Evolutionary conservation across 257 asterid species (phyloP), one percentile per base, ranked within the genome.

Genomic region (Nicotiana undulata): DNA sequence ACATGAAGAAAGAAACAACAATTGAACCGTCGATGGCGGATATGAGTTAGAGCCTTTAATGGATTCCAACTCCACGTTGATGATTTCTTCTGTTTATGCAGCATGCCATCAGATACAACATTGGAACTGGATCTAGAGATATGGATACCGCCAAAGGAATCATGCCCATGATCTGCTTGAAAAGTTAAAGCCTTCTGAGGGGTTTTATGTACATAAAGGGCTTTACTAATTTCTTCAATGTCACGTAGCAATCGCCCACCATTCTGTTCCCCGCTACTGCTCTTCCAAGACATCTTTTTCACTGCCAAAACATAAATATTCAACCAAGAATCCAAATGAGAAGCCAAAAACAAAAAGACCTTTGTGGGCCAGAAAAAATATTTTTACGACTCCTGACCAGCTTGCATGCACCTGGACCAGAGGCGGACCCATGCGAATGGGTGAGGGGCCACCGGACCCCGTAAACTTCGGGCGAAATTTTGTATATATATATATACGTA

Each of bases 1-100:
- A 93, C 95, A 18, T 91, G 96, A 76, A 95, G 90, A 87, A 88
- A 91, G 91, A 95, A 95, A 86, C 88, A 87, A 81, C 97, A 93
- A 82, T 85, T 88, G 85, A 92, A 83, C 13, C 87, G 90, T 44
- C 86, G 92, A 84, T 85, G 85, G 64, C 87, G 86, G 32, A 88
- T 65, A 86, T 90, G 91, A 60, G 89, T 85, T 85, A 95, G 83
- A 80, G 92, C 91, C 89, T 89, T 92, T 66, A 95, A 82, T 31
- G 97, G 94, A 87, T 84, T 92, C 98, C 99, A 95, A 6, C 88
- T 90, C 99, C 98, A 93, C 81, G 90, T 81, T 32, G 97, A 95
- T 17, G 92, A 83, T 79, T 86, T 95, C 83, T 87, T 92, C 85
- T 85, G 86, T 90, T 88, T 93, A 24, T 56, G 88, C 77, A 68